phyloP scores from a whole-genome alignment of 2,329 filamentous ascomycete species.

The Fusarium chaquense region DNA sequence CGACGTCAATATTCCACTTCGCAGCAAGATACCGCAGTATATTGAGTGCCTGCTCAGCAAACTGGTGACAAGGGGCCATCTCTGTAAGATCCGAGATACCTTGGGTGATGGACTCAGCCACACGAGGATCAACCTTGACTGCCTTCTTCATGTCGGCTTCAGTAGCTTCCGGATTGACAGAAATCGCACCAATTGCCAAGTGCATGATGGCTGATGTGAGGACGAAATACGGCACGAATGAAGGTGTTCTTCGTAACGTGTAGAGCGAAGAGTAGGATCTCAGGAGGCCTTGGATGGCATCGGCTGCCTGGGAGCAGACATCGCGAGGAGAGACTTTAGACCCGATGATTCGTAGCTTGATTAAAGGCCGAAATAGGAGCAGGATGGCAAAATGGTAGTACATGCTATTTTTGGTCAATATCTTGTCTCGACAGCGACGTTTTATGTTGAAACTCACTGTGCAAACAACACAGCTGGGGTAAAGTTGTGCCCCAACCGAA shows the following conservation, averaged over 20 bases:
- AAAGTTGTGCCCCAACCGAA: conserved; percentile 75
- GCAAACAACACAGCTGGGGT: conserved; percentile 79
- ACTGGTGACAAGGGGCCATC: conserved; percentile 71
- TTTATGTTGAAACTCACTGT: conserved; percentile 66
- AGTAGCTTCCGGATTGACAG: conserved; percentile 36
- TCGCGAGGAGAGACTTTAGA: conserved; percentile 73
- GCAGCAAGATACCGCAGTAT: conserved; percentile 69
- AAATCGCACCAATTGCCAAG: conserved; percentile 63
- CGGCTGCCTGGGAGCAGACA: conserved; percentile 72
- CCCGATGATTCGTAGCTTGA: conserved; percentile 72
- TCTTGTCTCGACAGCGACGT: neutral
- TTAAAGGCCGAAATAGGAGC: conserved; percentile 79
- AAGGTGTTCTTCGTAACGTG: conserved; percentile 68
- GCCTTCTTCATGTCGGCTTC: conserved; percentile 51
- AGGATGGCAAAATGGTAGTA: conserved; percentile 78
- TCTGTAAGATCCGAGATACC: conserved; percentile 69
- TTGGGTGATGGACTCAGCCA: conserved; percentile 61
- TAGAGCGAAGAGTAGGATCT: conserved; percentile 70
- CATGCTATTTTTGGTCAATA: conserved; percentile 62
- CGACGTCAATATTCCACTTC: conserved; percentile 69
- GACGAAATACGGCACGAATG: conserved; percentile 73
- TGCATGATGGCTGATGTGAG: conserved; percentile 72
- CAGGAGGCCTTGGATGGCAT: conserved; percentile 68
- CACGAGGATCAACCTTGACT: conserved; percentile 54
- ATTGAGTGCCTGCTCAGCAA: conserved; percentile 70